phyloP scores from a whole-genome alignment of 768 basidiomycete genomes.

The Asterophora lycoperdoides region DNA sequence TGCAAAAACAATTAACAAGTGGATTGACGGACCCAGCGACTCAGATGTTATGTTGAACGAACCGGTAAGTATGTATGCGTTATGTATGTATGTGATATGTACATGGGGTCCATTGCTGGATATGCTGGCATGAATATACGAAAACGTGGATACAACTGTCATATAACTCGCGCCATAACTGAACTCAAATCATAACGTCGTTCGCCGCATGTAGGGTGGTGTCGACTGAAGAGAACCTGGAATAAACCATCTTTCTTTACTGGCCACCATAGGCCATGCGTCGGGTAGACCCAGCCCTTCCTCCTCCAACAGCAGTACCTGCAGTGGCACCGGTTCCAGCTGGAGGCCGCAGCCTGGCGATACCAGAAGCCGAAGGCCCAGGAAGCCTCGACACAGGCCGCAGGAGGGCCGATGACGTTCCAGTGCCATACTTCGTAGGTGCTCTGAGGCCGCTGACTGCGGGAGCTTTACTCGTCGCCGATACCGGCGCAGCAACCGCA shows the following conservation, averaged over 20 bases:
- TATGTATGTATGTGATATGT: slow-evolving; percentile 7
- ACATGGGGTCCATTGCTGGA: neutral
- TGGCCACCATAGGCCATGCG: slow-evolving; percentile 8
- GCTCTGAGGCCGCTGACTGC: slow-evolving; percentile 12
- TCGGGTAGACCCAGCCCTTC: slow-evolving; percentile 6
- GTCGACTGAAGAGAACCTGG: neutral
- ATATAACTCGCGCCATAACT: neutral
- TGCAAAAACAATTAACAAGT: too few species aligned
- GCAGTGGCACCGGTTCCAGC: neutral
- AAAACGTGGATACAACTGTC: slow-evolving; percentile 8
- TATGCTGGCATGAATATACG: slow-evolving; percentile 9
- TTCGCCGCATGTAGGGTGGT: neutral
- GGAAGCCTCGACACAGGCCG: slow-evolving; percentile 16
- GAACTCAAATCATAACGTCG: neutral
- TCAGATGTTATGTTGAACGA: neutral
- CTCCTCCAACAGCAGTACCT: neutral
- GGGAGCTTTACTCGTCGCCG: slow-evolving; percentile 7
- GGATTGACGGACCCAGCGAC: neutral
- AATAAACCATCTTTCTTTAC: neutral
- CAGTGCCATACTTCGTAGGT: slow-evolving; percentile 11
- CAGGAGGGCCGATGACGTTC: slow-evolving; percentile 14
- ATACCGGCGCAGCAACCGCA: slow-evolving; percentile 7
- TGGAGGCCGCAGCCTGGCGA: slow-evolving; percentile 8
- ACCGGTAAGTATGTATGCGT: slow-evolving; percentile 6
- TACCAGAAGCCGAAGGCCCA: slow-evolving; percentile 8